Evolutionary conservation across 331 rosid species (phyloP).

Genomic region (Cydonia oblonga): DNA sequence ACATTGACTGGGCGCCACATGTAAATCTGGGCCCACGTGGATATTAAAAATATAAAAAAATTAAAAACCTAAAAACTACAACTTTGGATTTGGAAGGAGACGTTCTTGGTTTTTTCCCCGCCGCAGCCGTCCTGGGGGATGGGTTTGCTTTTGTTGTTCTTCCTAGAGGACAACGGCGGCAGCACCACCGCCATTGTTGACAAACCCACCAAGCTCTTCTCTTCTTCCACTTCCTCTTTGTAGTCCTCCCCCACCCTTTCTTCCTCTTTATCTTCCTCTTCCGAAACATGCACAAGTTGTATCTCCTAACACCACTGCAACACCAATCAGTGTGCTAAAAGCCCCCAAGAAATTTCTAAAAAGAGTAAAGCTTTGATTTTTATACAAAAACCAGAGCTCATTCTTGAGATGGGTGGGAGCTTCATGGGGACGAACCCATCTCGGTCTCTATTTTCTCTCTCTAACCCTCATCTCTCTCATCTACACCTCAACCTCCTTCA

Average conservation of each 20-base stretch:
- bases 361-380: neutral
- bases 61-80: neutral
- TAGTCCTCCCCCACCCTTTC: neutral
- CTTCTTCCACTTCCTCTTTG: neutral
- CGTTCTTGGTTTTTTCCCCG: neutral
- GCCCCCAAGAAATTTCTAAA: neutral
- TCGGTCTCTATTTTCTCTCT: constrained; percentile 33
- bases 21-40: neutral
- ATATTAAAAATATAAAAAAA: too few relatives aligned
- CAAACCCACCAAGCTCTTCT: neutral
- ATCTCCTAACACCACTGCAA: neutral
- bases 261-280: neutral
- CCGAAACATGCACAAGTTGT: constrained; percentile 1
- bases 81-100: neutral
- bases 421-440: constrained; percentile 62
- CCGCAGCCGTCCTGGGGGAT: neutral
- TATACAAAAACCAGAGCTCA: neutral
- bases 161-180: neutral
- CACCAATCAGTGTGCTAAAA: neutral
- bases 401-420: constrained; percentile 35
- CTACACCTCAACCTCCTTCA: neutral
- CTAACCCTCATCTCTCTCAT: neutral
- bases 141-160: neutral
- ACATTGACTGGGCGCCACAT: rapidly evolving
- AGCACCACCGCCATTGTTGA: neutral